Evolutionary conservation across 2,329 filamentous ascomycete species (phyloP), one percentile per base, ranked within the genome.

Genomic region (Malbranchea cinnamomea): DNA sequence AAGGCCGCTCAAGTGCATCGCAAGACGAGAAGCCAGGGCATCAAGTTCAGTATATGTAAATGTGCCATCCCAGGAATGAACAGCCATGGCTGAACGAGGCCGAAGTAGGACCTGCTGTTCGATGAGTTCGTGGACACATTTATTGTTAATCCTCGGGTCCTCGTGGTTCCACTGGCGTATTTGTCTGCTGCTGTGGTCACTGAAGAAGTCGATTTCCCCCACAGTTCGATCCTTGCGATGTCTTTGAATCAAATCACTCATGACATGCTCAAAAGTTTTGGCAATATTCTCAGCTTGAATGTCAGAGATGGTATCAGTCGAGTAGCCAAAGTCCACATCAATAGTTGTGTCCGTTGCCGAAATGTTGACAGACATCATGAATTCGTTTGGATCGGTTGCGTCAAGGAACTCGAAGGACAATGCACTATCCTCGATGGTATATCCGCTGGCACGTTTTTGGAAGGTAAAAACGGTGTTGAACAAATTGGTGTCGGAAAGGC

Each of bases 401-500:
- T 30, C 22, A 13, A 37, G 23, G 16, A 29, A 33, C 10, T 37
- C 30, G 18, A 37, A 35, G 8, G 30, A 30, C n/a, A 37, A 32
- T 3, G 41, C 40, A 11, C 45, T 41, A 2, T 49, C 36, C 24
- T 45, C 39, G 4, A 37, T 31, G 11, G 36, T 38, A 10, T 42
- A 43, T 2, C 42, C 39, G 17, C 37, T 39, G 1, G 43, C 42
- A 20, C 49, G 45, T 30, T 52, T 56, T 19, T 59, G 56, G 19
- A 58, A 56, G 1, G 56, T 57, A 5, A 59, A 42, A 0, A 49
- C 53, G 3, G 56, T 59, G 35, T 60, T 59, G 37, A 60, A 60
- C 1, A 60, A 43, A 5, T 48, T 34, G 24, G 49, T 44, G 10
- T 51, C 49, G 29, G 51, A 43, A 28, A 47, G 38, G 5, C 49